Evolutionary conservation across 257 asterid genomes (phyloP), one percentile per base, ranked within the genome.

Genomic region (Cruciata laevipes): DNA sequence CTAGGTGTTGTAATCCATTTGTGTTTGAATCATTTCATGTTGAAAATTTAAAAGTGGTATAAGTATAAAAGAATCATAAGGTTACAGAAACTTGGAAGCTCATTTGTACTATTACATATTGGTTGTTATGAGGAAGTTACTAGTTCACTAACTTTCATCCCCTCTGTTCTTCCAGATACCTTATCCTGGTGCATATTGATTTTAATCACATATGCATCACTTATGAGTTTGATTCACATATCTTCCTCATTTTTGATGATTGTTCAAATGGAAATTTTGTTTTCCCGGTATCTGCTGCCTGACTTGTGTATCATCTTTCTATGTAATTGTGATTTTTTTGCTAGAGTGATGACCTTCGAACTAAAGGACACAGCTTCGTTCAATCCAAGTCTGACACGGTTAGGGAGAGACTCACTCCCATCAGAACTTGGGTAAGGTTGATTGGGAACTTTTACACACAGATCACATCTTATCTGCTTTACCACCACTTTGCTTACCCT

Each of bases 291-390:
- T 70, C 51, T 42, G 17, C 18, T 31, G 1, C 51, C 3, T 30
- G 20, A 11, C 27, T 33, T 32, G 18, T 16, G 2, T 21, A 12
- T 32, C 11, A 13, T 62, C 49, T 8, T 44, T 42, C 82, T 69
- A 17, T 14, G 8, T 47, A 47, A 47, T 47, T 42, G 42, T 37
- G 17, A 42, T 12, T 12, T 42, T 42, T 6, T 47, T 4, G 53
- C n/a, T 81, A 91, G 98, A 62, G 72, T 68, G 82, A 73, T 74
- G 98, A 91, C 65, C 68, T 89, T 70, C 88, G 82, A 61, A 71
- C 73, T 3, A 85, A 79, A 77, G 97, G 97, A 13, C 86, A 87
- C 69, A 90, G 85, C 73, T 37, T 87, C 1, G 61, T 92, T 70
- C 93, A 68, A 59, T 93, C 96, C 10, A 83, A 78, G 68, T 35